Conservation (phyloP, 257 asterid species). For the Schizonepeta tenuifolia region DNA sequence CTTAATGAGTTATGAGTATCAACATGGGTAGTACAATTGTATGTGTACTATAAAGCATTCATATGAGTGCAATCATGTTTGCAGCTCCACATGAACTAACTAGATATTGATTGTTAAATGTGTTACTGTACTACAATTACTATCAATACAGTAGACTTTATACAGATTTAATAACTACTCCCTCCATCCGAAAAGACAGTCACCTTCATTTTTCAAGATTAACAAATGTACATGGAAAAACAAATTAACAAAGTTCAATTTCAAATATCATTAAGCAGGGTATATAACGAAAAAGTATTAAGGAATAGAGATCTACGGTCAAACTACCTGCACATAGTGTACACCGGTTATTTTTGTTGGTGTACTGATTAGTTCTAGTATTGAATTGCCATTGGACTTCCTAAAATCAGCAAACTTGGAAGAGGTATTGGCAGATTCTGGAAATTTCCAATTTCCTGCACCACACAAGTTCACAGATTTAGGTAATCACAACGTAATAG, state of each 20-base stretch:
- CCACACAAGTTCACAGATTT: constrained; percentile 17
- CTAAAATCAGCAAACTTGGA: constrained; percentile 84
- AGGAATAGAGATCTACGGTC: not conserved
- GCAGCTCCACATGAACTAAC: not conserved
- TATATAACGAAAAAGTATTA: not conserved
- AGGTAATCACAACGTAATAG: not conserved
- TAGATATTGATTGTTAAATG: not conserved
- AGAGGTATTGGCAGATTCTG: constrained; percentile 66
- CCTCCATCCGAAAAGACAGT: not conserved
- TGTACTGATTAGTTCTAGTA: constrained; percentile 80
- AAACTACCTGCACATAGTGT: constrained; percentile 93
- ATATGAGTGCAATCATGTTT: not conserved
- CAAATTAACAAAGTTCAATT: no score
- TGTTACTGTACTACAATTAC: not conserved
- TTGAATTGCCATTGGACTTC: constrained; percentile 74
- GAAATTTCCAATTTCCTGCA: constrained; percentile 90
- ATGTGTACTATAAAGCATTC: no score
- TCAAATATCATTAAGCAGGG: no score
- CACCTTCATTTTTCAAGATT: not conserved
- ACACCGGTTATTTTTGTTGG: constrained; percentile 96
- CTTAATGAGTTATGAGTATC: no score
- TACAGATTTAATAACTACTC: not conserved
- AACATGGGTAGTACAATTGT: no score
- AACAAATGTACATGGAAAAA: not conserved
- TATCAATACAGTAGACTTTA: not conserved